A percentile compares a stretch with the other conserved stretches of the same genome.
Conservation (phyloP, 202 grass and related monocot genomes). For the Digitaria exilis region DNA sequence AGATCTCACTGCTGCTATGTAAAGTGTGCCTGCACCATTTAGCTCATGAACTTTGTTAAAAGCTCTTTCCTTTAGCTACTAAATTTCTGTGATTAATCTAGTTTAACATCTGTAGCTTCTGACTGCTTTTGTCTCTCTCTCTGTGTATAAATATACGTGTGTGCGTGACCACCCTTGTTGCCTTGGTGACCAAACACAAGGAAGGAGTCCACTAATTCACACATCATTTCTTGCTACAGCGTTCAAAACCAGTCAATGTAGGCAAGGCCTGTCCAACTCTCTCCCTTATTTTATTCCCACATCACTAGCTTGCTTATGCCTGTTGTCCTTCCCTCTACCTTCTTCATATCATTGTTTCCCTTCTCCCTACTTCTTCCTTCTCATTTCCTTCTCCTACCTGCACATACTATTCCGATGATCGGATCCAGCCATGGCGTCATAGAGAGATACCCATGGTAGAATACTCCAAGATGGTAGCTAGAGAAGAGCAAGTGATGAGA, state of each 20-base stretch:
- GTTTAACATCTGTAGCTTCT: conserved; percentile 23
- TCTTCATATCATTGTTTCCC: conserved; percentile 45
- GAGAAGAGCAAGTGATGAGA: conserved; percentile 27
- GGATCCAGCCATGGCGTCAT: conserved; percentile 31
- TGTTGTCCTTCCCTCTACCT: conserved; percentile 18
- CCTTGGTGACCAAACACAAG: conserved; percentile 29
- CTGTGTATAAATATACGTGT: neutral
- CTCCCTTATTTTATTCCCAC: conserved; percentile 61
- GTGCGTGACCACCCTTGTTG: conserved; percentile 18
- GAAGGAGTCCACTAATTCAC: conserved; percentile 29
- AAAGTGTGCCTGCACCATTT: conserved; percentile 49
- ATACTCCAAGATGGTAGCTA: conserved; percentile 26
- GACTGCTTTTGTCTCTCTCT: neutral
- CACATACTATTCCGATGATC: conserved; percentile 32
- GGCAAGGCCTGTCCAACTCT: conserved; percentile 69
- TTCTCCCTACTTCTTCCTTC: conserved; percentile 38
- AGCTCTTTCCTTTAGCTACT: conserved; percentile 33
- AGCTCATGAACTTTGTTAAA: conserved; percentile 50
- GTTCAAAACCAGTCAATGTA: conserved; percentile 73
- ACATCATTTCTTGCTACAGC: conserved; percentile 34
- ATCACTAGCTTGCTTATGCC: conserved; percentile 65
- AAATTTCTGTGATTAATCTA: conserved; percentile 38
- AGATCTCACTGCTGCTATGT: conserved; percentile 49
- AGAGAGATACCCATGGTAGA: conserved; percentile 32
- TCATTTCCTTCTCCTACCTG: conserved; percentile 33